A percentile compares a stretch with the other conserved stretches of the same genome.
phyloP scores from a whole-genome alignment of 805 yeast genomes.

The Candida takata region DNA sequence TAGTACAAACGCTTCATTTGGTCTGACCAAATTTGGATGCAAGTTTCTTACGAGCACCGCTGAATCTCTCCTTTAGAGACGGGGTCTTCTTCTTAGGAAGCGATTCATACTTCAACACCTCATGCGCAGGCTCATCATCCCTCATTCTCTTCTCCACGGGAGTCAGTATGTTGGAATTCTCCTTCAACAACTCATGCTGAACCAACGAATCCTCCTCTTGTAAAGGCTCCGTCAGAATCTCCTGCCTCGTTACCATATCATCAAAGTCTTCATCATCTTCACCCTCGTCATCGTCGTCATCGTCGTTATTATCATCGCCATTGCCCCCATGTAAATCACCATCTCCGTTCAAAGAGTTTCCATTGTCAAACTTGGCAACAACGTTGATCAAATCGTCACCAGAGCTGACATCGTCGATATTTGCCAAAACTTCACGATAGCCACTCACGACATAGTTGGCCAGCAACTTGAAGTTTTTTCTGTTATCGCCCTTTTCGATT shows the following conservation, averaged over 20 bases:
- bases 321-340: not conserved
- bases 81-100: conserved; percentile 6
- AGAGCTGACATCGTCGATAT: conserved; percentile 14
- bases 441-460: conserved; percentile 19
- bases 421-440: conserved; percentile 23
- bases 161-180: conserved; percentile 1
- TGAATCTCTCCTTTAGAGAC: conserved; percentile 18
- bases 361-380: conserved; percentile 28
- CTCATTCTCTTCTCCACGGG: conserved; percentile 11
- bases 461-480: conserved; percentile 19
- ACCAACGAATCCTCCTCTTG: conserved; percentile 16
- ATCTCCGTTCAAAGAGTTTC: not conserved
- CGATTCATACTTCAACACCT: conserved; percentile 1
- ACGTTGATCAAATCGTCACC: conserved; percentile 18
- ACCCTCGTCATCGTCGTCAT: not conserved
- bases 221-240: conserved; percentile 14
- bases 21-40: conserved; percentile 19
- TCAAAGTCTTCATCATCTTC: conserved; percentile 11
- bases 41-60: conserved; percentile 23
- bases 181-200: conserved; percentile 6
- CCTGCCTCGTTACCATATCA: conserved; percentile 12
- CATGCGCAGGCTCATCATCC: conserved; percentile 10
- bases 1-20: conserved; percentile 5
- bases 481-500: conserved; percentile 14
- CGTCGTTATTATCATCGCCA: conserved; percentile 8